Percentiles rank a stretch among this genome's conserved stretches.
Conservation (phyloP, 805 yeast species). For the Dipodascus albidus region DNA sequence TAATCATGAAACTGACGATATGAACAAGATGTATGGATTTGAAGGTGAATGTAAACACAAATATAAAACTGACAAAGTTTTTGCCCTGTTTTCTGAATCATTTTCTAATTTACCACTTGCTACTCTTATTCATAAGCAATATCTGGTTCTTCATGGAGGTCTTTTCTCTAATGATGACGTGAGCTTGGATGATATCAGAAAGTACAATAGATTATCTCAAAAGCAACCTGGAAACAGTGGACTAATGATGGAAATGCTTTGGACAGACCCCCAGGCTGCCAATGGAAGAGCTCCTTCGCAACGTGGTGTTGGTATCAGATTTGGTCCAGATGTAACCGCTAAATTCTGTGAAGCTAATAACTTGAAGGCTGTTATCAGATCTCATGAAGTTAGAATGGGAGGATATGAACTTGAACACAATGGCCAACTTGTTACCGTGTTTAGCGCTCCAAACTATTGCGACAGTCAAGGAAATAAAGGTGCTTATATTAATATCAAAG, state of each 20-base stretch:
- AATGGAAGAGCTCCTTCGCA: slow-evolving; percentile 79
- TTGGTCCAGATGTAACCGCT: slow-evolving; percentile 91
- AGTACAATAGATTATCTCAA: slow-evolving; percentile 50
- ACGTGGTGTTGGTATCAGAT: slow-evolving; percentile 92
- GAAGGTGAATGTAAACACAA: slow-evolving; percentile 92
- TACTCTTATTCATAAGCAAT: slow-evolving; percentile 63
- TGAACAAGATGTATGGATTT: slow-evolving; percentile 95
- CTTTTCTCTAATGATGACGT: slow-evolving; percentile 68
- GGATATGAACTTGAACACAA: slow-evolving; percentile 86
- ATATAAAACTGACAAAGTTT: slow-evolving; percentile 60
- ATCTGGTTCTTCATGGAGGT: slow-evolving; percentile 93
- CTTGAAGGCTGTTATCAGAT: slow-evolving; percentile 71
- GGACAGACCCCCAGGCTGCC: slow-evolving; percentile 89
- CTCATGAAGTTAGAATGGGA: slow-evolving; percentile 89
- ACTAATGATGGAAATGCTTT: slow-evolving; percentile 86
- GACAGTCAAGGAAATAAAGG: slow-evolving; percentile 87
- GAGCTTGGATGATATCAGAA: slow-evolving; percentile 61
- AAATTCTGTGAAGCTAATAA: slow-evolving; percentile 61
- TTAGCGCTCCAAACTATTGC: slow-evolving; percentile 96
- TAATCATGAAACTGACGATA: slow-evolving; percentile 91
- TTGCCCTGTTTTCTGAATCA: slow-evolving; percentile 73
- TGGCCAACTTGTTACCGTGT: slow-evolving; percentile 82
- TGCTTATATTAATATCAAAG: slow-evolving; percentile 65
- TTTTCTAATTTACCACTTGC: slow-evolving; percentile 83
- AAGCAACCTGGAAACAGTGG: slow-evolving; percentile 87